Evolutionary conservation across 495 filamentous ascomycete species (phyloP).

Genomic region (Neurospora sp.): DNA sequence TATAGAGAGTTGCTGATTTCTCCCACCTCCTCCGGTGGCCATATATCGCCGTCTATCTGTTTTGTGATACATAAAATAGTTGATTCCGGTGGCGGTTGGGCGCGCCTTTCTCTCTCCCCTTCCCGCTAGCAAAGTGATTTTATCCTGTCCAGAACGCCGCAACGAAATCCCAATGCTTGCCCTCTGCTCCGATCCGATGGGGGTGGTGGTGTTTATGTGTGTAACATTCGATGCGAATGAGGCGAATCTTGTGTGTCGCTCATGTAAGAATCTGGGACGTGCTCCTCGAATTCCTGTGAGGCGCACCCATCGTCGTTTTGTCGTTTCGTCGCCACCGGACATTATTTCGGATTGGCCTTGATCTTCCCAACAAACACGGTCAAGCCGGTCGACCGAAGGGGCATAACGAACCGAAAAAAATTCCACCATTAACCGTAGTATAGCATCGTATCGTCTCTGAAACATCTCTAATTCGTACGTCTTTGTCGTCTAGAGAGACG

Average conservation of each 20-base stretch:
- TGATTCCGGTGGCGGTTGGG: background rate
- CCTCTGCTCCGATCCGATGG: background rate
- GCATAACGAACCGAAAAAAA: background rate
- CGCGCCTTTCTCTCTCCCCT: background rate
- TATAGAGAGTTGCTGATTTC: background rate
- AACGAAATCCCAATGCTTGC: background rate
- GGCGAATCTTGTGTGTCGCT: background rate
- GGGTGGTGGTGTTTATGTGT: background rate
- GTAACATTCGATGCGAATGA: background rate
- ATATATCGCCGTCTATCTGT: background rate
- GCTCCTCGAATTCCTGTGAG: background rate
- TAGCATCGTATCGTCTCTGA: background rate
- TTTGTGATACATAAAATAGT: background rate
- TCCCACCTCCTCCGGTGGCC: background rate
- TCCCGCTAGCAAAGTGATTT: background rate
- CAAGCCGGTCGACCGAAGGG: background rate
- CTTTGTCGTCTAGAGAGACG: background rate
- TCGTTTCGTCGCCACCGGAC: background rate
- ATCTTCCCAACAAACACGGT: background rate
- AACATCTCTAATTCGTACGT: background rate
- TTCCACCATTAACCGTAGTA: background rate
- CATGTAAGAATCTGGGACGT: background rate
- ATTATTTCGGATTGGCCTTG: background rate
- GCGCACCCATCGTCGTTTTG: background rate
- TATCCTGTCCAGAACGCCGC: background rate